Conservation (phyloP, 768 basidiomycete species). For the Cantharellus anzutake region DNA sequence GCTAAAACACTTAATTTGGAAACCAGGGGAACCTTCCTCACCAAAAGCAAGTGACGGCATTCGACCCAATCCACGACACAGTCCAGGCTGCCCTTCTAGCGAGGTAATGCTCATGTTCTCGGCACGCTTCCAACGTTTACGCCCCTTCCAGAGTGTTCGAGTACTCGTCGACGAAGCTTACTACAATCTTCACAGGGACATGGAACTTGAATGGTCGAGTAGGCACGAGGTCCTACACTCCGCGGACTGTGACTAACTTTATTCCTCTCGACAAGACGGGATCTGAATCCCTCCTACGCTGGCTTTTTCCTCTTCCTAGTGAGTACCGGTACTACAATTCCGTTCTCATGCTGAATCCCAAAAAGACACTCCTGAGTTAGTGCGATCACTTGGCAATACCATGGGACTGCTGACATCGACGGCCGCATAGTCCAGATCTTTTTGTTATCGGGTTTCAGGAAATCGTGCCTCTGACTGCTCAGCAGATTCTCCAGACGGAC, state of each 20-base stretch:
- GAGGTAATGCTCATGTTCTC: slow-evolving; percentile 27
- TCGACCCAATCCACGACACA: slow-evolving; percentile 83
- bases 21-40: slow-evolving; percentile 80
- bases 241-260: neutral
- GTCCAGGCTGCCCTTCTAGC: slow-evolving; percentile 51
- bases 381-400: slow-evolving; percentile 4
- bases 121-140: neutral
- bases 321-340: slow-evolving; percentile 14
- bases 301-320: slow-evolving; percentile 80
- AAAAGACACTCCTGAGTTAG: slow-evolving; percentile 31
- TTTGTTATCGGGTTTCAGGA: slow-evolving; percentile 24
- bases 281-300: slow-evolving; percentile 65
- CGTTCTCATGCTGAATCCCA: neutral
- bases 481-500: slow-evolving; percentile 91
- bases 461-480: slow-evolving; percentile 93
- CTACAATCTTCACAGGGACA: slow-evolving; percentile 69
- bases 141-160: slow-evolving; percentile 38
- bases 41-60: slow-evolving; percentile 76
- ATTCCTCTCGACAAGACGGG: slow-evolving; percentile 29
- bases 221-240: slow-evolving; percentile 10
- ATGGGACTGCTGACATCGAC: slow-evolving; percentile 4
- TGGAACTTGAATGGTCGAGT: slow-evolving; percentile 94
- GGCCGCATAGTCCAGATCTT: slow-evolving; percentile 51
- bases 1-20: neutral
- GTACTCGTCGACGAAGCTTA: slow-evolving; percentile 60